A percentile compares a stretch with the other conserved stretches of the same genome.
Conservation (phyloP, 2,329 filamentous ascomycete genomes). For the Eutypella sp. region DNA sequence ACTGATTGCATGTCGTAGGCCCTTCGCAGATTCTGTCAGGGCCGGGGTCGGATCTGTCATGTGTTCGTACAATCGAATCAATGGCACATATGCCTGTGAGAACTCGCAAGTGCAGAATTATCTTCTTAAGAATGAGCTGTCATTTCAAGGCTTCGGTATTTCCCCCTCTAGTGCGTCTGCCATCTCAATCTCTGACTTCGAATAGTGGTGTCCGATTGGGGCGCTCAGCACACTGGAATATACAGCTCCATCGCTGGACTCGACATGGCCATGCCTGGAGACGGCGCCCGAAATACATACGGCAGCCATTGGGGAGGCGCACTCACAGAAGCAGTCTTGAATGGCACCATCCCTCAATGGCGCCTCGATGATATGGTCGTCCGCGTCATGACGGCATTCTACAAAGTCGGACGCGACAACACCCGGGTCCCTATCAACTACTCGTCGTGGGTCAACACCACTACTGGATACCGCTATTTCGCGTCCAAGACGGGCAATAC, state of each 20-base stretch:
- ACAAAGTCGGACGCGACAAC: slow-evolving; percentile 56
- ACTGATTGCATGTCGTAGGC: too few relatives aligned
- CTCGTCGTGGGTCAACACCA: slow-evolving; percentile 77
- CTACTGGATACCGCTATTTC: slow-evolving; percentile 62
- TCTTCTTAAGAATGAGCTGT: slow-evolving; percentile 71
- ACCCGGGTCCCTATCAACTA: slow-evolving; percentile 65
- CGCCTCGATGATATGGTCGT: slow-evolving; percentile 72
- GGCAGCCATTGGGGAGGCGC: slow-evolving; percentile 21
- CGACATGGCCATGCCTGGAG: slow-evolving; percentile 40
- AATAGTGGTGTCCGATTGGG: slow-evolving; percentile 62
- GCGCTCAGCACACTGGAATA: slow-evolving; percentile 63
- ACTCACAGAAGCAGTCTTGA: slow-evolving; percentile 18
- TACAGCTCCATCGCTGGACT: slow-evolving; percentile 31
- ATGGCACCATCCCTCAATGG: slow-evolving; percentile 13
- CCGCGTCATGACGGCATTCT: slow-evolving; percentile 67
- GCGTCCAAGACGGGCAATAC: slow-evolving; percentile 57
- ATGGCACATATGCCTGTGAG: slow-evolving; percentile 74
- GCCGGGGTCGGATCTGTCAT: slow-evolving; percentile 61
- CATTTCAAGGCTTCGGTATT: slow-evolving; percentile 71
- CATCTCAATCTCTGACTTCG: not conserved
- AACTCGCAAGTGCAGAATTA: slow-evolving; percentile 72
- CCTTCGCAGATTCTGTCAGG: slow-evolving; percentile 66
- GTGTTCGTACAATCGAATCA: slow-evolving; percentile 71
- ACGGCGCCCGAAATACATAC: slow-evolving; percentile 22
- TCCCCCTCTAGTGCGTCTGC: not conserved